phyloP scores from a whole-genome alignment of 2,329 filamentous ascomycete genomes.

The Neofusicoccum umdonicola region DNA sequence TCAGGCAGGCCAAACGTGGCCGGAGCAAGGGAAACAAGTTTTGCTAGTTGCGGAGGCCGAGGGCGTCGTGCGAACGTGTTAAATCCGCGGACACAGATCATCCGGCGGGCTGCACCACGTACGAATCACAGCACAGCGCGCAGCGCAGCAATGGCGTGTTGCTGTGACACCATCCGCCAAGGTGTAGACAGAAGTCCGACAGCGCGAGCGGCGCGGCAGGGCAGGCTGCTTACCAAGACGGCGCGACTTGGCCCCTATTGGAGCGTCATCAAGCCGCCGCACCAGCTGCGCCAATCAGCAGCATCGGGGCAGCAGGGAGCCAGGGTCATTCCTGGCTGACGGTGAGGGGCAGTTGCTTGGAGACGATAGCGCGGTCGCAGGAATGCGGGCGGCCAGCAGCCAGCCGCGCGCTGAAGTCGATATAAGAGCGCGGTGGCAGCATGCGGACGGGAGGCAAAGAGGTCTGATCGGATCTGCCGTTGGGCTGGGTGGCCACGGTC shows the following conservation, averaged over 20 bases:
- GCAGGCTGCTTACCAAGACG: not conserved
- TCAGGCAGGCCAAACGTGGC: not conserved
- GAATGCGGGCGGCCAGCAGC: not conserved
- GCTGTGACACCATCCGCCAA: not conserved
- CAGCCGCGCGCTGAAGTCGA: not conserved
- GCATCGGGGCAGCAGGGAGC: not conserved
- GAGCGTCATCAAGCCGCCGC: not conserved
- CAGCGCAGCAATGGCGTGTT: not conserved
- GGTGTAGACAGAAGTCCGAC: not conserved
- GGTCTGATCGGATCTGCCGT: conserved; percentile 1
- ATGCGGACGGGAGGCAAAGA: not conserved
- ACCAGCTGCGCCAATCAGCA: not conserved
- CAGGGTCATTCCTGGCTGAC: not conserved
- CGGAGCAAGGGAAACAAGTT: not conserved
- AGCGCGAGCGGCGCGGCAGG: not conserved
- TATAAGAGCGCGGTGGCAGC: not conserved
- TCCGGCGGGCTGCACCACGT: not conserved
- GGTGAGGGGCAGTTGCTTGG: not conserved
- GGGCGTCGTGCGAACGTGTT: not conserved
- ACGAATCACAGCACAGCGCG: not conserved
- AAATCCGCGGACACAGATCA: not conserved
- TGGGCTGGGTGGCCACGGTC: not conserved
- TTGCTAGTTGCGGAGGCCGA: not conserved
- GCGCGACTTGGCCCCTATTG: not conserved
- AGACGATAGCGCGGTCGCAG: not conserved